Percentiles rank a stretch among this genome's conserved stretches.
These are phyloP conservation scores for Conoideocrella luteorostrata DNA, from an alignment of 2,329 filamentous ascomycete genomes.

Conservation along the genomic window DNA sequence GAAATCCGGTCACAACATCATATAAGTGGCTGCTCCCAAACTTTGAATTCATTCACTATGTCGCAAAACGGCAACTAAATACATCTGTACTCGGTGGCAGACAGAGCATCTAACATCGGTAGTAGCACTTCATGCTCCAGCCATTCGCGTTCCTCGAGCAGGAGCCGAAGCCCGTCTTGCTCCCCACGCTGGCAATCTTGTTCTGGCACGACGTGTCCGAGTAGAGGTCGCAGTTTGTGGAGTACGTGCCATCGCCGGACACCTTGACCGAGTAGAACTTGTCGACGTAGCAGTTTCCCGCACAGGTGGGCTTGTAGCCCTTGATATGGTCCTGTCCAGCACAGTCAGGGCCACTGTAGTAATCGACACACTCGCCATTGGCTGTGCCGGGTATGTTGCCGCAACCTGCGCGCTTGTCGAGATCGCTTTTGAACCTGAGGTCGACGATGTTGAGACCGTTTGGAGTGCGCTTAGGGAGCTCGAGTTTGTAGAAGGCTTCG, in stretches of 20 bases:
- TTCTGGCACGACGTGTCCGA: conserved; percentile 7
- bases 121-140: conserved; percentile 11
- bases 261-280: conserved; percentile 6
- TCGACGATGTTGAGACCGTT: conserved; percentile 8
- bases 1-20: too few species aligned
- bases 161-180: conserved; percentile 1
- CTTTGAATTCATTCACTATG: too few species aligned
- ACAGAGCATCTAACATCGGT: conserved; percentile 9
- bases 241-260: conserved; percentile 7
- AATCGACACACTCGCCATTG: conserved; percentile 7
- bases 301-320: conserved; percentile 10
- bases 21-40: too few species aligned
- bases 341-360: conserved; percentile 7
- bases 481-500: conserved; percentile 8
- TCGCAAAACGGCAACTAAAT: too few species aligned
- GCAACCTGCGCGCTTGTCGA: conserved; percentile 5
- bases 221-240: conserved; percentile 10
- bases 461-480: conserved; percentile 6
- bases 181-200: conserved; percentile 2
- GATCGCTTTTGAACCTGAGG: neutral
- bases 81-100: too few species aligned
- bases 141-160: conserved; percentile 1
- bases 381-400: conserved; percentile 2
- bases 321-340: conserved; percentile 7
- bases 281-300: conserved; percentile 10